A percentile compares a stretch with the other conserved stretches of the same genome.
Evolutionary conservation across 768 basidiomycete species (phyloP).

Genomic region (Collybiopsis confluens): DNA sequence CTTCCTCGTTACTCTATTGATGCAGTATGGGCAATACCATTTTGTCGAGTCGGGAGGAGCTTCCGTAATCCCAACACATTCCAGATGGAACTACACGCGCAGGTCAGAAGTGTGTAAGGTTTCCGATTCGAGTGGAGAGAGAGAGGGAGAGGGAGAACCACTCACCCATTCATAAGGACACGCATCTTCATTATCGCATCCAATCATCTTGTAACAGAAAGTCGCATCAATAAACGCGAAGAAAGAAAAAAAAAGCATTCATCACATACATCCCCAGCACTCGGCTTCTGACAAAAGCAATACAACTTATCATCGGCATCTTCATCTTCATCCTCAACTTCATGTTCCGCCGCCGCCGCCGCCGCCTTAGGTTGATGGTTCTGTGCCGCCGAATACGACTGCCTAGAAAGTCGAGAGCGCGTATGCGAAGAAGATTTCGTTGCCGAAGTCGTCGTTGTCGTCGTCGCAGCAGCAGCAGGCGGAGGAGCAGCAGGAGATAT

Average conservation of each 20-base stretch:
- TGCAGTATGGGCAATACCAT: constrained; percentile 49
- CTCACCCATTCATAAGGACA: constrained; percentile 72
- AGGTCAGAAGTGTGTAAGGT: too few relatives aligned
- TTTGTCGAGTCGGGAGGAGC: constrained; percentile 44
- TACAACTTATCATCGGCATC: constrained; percentile 46
- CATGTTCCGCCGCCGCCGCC: constrained; percentile 22
- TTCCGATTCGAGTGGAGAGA: too few relatives aligned
- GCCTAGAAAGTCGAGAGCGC: constrained; percentile 42
- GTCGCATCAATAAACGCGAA: neutral
- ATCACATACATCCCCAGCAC: constrained; percentile 47
- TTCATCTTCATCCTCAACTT: constrained; percentile 31
- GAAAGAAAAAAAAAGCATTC: neutral
- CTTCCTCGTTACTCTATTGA: constrained; percentile 27
- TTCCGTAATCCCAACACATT: constrained; percentile 54
- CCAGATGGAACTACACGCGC: constrained; percentile 49
- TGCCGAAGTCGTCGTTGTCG: too few relatives aligned
- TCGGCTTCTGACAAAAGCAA: constrained; percentile 49
- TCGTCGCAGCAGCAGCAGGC: too few relatives aligned
- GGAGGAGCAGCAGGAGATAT: constrained; percentile 30
- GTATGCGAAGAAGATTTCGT: constrained; percentile 43
- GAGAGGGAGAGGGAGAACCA: too few relatives aligned
- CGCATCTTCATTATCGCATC: constrained; percentile 57
- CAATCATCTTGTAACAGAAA: too few relatives aligned
- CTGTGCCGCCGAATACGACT: constrained; percentile 29
- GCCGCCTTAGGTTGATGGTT: neutral